Evolutionary conservation across 2,329 filamentous ascomycete species (phyloP), one percentile per base, ranked within the genome.

Genomic region (Fusarium irregulare): DNA sequence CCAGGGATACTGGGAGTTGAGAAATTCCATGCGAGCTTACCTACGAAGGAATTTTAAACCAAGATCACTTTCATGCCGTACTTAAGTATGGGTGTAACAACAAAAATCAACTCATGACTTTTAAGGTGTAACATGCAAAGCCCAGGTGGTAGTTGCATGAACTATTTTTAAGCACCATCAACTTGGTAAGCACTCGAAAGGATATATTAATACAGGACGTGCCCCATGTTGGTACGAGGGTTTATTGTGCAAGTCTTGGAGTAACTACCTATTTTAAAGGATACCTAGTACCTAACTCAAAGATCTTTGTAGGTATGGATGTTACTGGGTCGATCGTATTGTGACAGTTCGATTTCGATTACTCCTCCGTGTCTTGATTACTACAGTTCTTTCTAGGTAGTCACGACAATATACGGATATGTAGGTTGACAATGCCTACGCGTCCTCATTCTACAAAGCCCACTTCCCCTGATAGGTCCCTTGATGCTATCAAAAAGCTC

Each of bases 391-490:
- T 37, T 11, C 34, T 7, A 11, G 18, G 34, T 6, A 37, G 34
- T 18, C n/a, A 37, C 6, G 9, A 37, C 5, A 37, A n/a, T 37
- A 37, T 37, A 25, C 23, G 23, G 23, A 25, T 25, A 27, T 13
- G 47, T 25, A 67, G 66, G 67, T 64, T 70, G 66, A 56, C 45
- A 51, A 20, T 40, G 34, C 16, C 62, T 53, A 60, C 67, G 67
- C 67, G 67, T 64, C 67, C 63, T 57, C 56, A 70, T 68, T 70
- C 55, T 70, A 54, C 46, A 64, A 60, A 53, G 55, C 42, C 67
- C 67, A 70, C 67, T 68, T 68, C 67, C 58, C 67, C 63, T 68
- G 46, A 62, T 66, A 70, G 51, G 58, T 70, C 65, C 57, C 56
- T 55, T 54, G 56, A 46, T 56, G 12, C 41, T 61, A 56, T 41